A percentile compares a stretch with the other conserved stretches of the same genome.
Evolutionary conservation across 208 protist species (phyloP).

Genomic region (Acanthamoeba healyi): DNA sequence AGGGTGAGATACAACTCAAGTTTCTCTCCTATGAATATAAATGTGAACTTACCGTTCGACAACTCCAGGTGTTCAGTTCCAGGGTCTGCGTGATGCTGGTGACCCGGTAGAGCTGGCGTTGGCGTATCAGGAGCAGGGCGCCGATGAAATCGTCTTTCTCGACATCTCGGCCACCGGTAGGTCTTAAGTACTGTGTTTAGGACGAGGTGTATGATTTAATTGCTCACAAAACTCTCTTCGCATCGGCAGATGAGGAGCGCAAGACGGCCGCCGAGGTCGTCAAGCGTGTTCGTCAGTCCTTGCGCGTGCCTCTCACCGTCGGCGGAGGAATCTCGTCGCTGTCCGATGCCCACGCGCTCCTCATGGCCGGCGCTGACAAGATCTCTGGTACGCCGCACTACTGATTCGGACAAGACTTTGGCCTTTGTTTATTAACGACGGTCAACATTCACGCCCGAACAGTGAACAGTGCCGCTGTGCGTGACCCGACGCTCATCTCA

Average conservation of each 20-base stretch:
- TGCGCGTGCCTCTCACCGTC: constrained; percentile 76
- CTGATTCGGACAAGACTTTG: too few species aligned
- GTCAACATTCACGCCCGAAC: not conserved
- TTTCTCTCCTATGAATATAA: not conserved
- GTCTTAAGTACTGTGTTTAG: too few species aligned
- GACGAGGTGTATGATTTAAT: not conserved
- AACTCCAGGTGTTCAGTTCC: constrained; percentile 77
- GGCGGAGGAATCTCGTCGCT: constrained; percentile 75
- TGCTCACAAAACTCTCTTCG: not conserved
- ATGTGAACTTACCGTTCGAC: not conserved
- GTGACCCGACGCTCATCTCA: constrained; percentile 71
- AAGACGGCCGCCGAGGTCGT: constrained; percentile 65
- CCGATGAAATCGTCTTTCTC: constrained; percentile 79
- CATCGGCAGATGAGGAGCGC: constrained; percentile 10
- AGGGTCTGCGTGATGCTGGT: constrained; percentile 75
- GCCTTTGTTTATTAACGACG: too few species aligned
- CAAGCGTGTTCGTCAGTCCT: constrained; percentile 2
- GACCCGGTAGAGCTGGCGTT: constrained; percentile 77
- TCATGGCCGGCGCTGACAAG: constrained; percentile 80
- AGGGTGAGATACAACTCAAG: constrained; percentile 2
- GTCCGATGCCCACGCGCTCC: constrained; percentile 31
- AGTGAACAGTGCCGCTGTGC: constrained; percentile 77
- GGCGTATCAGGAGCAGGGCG: constrained; percentile 74
- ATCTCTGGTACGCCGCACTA: constrained; percentile 28
- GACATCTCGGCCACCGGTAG: constrained; percentile 78